These are phyloP conservation scores for Pythium aquatile DNA, from an alignment of 352 stramenopile genomes.

Conservation along the genomic window DNA sequence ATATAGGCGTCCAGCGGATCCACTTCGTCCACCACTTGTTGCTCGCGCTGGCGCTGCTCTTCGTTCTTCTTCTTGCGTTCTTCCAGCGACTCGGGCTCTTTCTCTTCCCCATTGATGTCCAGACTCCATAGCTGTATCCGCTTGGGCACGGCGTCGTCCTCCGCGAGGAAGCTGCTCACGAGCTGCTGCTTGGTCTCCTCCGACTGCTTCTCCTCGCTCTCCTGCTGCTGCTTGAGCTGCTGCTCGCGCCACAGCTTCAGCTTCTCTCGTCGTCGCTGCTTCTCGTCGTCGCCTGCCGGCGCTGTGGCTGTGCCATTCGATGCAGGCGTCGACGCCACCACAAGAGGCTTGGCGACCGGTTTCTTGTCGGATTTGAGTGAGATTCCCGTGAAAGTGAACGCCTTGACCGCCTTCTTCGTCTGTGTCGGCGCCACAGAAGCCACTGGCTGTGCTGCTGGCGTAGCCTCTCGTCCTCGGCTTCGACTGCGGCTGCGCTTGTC, in stretches of 20 bases:
- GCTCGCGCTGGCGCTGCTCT: slow-evolving; percentile 52
- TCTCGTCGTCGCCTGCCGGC: slow-evolving; percentile 30
- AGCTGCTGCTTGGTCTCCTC: slow-evolving; percentile 39
- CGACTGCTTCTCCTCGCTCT: slow-evolving; percentile 32
- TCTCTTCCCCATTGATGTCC: slow-evolving; percentile 62
- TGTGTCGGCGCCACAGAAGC: neutral
- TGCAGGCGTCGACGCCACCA: neutral
- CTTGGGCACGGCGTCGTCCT: slow-evolving; percentile 69
- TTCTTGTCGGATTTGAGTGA: slow-evolving; percentile 52
- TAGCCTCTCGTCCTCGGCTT: slow-evolving; percentile 16
- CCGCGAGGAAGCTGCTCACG: slow-evolving; percentile 47
- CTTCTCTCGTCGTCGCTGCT: slow-evolving; percentile 47
- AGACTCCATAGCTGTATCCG: slow-evolving; percentile 57
- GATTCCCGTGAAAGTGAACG: slow-evolving; percentile 71
- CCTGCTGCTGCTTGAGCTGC: slow-evolving; percentile 51
- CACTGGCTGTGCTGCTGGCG: neutral
- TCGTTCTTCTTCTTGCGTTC: slow-evolving; percentile 47
- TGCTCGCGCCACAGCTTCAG: slow-evolving; percentile 59
- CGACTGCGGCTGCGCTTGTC: slow-evolving; percentile 34
- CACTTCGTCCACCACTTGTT: slow-evolving; percentile 77
- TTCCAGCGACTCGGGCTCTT: slow-evolving; percentile 45
- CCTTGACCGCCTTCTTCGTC: slow-evolving; percentile 16
- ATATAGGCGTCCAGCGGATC: slow-evolving; percentile 87
- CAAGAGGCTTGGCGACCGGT: slow-evolving; percentile 15
- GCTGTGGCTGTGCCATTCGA: neutral